Evolutionary conservation across 2,329 filamentous ascomycete species (phyloP).

Genomic region (Septoria petroselini): DNA sequence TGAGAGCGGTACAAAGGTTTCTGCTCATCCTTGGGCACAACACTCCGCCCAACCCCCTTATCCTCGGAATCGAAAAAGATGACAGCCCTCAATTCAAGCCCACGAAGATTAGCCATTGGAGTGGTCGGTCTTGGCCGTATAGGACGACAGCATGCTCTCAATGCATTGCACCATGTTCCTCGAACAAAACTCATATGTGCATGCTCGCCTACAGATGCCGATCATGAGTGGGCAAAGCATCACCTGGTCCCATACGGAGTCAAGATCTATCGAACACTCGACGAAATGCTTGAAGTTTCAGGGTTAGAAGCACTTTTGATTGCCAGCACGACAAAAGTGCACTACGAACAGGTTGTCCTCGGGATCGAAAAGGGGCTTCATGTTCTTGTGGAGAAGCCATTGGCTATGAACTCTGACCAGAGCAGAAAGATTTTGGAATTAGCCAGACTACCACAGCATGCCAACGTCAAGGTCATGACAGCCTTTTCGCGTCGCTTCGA

Average conservation of each 20-base stretch:
- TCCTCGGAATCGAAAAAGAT: too few relatives aligned
- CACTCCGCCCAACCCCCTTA: too few relatives aligned
- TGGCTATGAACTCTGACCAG: constrained; percentile 29
- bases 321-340: constrained; percentile 54
- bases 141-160: constrained; percentile 22
- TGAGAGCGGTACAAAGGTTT: too few relatives aligned
- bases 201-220: constrained; percentile 42
- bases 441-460: constrained; percentile 23
- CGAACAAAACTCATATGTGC: constrained; percentile 46
- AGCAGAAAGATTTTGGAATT: constrained; percentile 16
- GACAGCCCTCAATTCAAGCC: too few relatives aligned
- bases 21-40: too few relatives aligned
- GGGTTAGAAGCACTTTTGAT: constrained; percentile 56
- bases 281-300: constrained; percentile 55
- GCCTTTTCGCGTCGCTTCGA: constrained; percentile 49
- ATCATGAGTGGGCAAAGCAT: constrained; percentile 46
- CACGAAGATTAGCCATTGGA: constrained; percentile 13
- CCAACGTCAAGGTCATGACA: constrained; percentile 42
- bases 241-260: constrained; percentile 53
- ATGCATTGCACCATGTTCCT: constrained; percentile 46
- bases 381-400: constrained; percentile 56
- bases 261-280: constrained; percentile 53
- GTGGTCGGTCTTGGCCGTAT: constrained; percentile 23
- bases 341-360: constrained; percentile 56
- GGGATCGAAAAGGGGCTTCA: constrained; percentile 55